phyloP scores from a whole-genome alignment of 768 basidiomycete species.

The Suillus spraguei region DNA sequence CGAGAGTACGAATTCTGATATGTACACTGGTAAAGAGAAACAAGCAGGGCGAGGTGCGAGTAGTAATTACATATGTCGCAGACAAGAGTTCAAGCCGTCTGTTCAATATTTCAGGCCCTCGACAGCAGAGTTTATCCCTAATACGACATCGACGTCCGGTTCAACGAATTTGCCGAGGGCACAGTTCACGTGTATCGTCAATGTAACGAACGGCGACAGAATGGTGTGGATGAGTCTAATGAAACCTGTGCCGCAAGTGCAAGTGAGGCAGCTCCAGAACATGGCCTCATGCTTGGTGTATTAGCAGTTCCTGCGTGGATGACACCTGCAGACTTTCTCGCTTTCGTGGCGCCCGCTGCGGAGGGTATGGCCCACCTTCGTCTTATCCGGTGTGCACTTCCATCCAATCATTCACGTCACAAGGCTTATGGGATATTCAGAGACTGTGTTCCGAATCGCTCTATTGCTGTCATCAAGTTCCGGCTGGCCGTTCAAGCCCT shows the following conservation, averaged over 20 bases:
- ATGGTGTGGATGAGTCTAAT: constrained; percentile 22
- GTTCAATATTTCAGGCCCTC: constrained; percentile 44
- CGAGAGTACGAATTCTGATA: constrained; percentile 39
- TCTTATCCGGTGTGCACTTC: constrained; percentile 72
- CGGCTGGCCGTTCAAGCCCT: constrained; percentile 66
- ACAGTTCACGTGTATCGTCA: constrained; percentile 84
- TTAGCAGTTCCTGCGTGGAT: constrained; percentile 95
- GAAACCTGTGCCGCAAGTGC: constrained; percentile 15
- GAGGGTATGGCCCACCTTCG: constrained; percentile 87
- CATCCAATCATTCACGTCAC: constrained; percentile 11
- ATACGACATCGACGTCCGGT: constrained; percentile 57
- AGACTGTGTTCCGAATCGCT: constrained; percentile 85
- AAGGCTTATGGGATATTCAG: constrained; percentile 38
- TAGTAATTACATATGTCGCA: neutral
- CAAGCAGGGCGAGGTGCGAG: constrained; percentile 27
- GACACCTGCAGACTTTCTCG: constrained; percentile 90
- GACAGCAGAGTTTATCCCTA: constrained; percentile 61
- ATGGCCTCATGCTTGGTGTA: constrained; percentile 81
- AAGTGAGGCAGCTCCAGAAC: constrained; percentile 31
- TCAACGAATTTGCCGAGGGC: constrained; percentile 83
- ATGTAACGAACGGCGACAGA: constrained; percentile 39
- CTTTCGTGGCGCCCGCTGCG: constrained; percentile 86
- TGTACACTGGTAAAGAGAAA: constrained; percentile 26
- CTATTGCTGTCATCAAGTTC: constrained; percentile 88
- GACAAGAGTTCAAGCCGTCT: constrained; percentile 28